Conservation (phyloP, 768 basidiomycete species). For the Mycena filopes region DNA sequence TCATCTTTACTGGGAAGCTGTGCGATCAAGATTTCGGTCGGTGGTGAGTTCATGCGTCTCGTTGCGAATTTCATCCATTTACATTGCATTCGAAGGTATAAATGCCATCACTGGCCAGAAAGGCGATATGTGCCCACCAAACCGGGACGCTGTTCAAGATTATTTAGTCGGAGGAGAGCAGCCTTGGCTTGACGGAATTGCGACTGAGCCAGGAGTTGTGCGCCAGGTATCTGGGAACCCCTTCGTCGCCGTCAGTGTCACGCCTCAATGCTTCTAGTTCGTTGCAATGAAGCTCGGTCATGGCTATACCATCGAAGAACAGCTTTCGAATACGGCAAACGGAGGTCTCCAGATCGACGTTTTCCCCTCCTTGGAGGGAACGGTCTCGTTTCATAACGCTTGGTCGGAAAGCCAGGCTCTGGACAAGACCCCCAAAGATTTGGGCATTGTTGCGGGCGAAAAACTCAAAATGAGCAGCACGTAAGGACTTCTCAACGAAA, state of each 20-base stretch:
- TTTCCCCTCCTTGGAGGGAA: not conserved
- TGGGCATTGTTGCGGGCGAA: not conserved
- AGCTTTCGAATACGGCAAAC: not conserved
- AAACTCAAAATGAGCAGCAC: slow-evolving; percentile 1
- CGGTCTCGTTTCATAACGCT: not conserved
- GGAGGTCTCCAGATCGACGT: slow-evolving; percentile 10
- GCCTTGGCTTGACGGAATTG: slow-evolving; percentile 5
- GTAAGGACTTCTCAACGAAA: not conserved
- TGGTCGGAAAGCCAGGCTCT: not conserved
- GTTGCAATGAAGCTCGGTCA: slow-evolving; percentile 6
- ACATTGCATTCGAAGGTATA: not conserved
- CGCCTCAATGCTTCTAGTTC: not conserved
- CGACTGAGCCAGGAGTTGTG: slow-evolving; percentile 8
- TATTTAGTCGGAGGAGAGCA: slow-evolving; percentile 3
- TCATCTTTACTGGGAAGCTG: not conserved
- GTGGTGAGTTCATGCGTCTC: not conserved
- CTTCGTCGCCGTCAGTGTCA: not conserved
- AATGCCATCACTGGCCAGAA: slow-evolving; percentile 9
- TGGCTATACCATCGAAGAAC: slow-evolving; percentile 16
- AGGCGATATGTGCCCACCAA: not conserved
- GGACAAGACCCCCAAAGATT: not conserved
- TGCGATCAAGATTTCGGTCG: slow-evolving; percentile 8
- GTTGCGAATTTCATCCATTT: not conserved
- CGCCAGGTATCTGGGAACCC: slow-evolving; percentile 3
- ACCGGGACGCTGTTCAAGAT: slow-evolving; percentile 5